Evolutionary conservation across 2,329 filamentous ascomycete species (phyloP).

Genomic region (Trichoderma sp.): DNA sequence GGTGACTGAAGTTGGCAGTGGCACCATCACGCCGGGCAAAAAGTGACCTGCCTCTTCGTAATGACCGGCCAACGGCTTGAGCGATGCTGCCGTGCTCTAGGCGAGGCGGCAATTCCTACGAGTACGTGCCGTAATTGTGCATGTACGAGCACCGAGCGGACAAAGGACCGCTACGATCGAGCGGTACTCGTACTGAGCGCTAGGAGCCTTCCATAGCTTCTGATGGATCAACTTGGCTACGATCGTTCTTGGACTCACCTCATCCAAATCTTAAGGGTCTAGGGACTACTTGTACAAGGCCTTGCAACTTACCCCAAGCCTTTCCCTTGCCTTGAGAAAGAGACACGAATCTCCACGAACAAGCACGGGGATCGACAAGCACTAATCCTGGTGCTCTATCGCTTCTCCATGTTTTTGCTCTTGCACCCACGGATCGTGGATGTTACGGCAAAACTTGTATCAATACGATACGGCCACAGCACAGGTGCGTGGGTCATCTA

Average conservation of each 20-base stretch:
- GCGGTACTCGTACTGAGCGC: no score
- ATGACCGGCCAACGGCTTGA: slow-evolving; percentile 12
- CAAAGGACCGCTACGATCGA: neutral
- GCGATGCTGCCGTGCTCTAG: slow-evolving; percentile 10
- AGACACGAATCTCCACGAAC: slow-evolving; percentile 13
- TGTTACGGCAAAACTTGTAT: slow-evolving; percentile 4
- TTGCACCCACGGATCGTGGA: slow-evolving; percentile 15
- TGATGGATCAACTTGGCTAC: neutral
- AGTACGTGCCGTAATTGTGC: neutral
- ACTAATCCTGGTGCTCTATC: slow-evolving; percentile 13
- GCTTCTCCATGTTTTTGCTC: slow-evolving; percentile 20
- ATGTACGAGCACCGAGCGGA: neutral
- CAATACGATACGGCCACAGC: neutral
- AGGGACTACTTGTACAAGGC: neutral
- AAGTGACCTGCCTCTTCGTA: slow-evolving; percentile 14
- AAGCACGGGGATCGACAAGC: slow-evolving; percentile 19
- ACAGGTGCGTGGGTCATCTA: slow-evolving; percentile 7
- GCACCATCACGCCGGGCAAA: slow-evolving; percentile 11
- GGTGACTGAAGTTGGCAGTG: slow-evolving; percentile 1
- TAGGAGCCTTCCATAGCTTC: neutral
- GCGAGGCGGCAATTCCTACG: neutral
- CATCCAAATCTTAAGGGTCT: neutral
- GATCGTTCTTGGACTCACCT: neutral
- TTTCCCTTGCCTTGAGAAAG: neutral
- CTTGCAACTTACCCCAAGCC: neutral